A percentile compares a stretch with the other conserved stretches of the same genome.
Conservation (phyloP, 2,329 filamentous ascomycete genomes). For the Waltergamsia citrina region DNA sequence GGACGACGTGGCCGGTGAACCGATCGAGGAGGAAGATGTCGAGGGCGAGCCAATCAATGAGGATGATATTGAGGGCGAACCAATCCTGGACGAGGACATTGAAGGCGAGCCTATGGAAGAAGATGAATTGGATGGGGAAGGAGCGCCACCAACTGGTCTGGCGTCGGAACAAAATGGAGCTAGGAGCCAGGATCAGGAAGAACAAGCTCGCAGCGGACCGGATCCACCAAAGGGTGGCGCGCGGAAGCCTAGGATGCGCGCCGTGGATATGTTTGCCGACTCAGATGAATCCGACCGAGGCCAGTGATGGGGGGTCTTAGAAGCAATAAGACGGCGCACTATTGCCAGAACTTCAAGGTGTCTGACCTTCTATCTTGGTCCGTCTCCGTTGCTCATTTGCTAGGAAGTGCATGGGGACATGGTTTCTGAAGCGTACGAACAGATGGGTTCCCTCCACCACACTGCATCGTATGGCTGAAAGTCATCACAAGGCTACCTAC, state of each 20-base stretch:
- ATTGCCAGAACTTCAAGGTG: neutral
- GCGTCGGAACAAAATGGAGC: too few relatives aligned
- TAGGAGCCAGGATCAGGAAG: too few relatives aligned
- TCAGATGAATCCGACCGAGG: conserved; percentile 40
- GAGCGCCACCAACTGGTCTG: too few relatives aligned
- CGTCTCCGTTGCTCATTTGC: too few relatives aligned
- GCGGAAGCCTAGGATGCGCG: conserved; percentile 55
- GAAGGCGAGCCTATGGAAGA: conserved; percentile 37
- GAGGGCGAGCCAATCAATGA: conserved; percentile 30
- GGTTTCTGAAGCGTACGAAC: too few relatives aligned
- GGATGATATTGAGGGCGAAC: conserved; percentile 29
- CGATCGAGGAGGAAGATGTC: conserved; percentile 29
- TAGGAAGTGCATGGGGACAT: too few relatives aligned
- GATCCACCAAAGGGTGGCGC: conserved; percentile 10
- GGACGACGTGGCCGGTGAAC: conserved; percentile 38
- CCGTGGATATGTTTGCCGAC: conserved; percentile 82
- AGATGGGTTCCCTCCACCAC: too few relatives aligned
- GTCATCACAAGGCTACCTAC: too few relatives aligned
- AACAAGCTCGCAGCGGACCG: too few relatives aligned
- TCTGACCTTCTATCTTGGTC: neutral
- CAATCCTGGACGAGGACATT: conserved; percentile 35
- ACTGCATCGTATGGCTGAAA: too few relatives aligned
- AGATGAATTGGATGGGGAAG: too few relatives aligned
- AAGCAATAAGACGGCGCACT: neutral
- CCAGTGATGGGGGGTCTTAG: neutral